Evolutionary conservation across 2,329 filamentous ascomycete species (phyloP), one percentile per base, ranked within the genome.

Genomic region (Fusarium veterinarium): DNA sequence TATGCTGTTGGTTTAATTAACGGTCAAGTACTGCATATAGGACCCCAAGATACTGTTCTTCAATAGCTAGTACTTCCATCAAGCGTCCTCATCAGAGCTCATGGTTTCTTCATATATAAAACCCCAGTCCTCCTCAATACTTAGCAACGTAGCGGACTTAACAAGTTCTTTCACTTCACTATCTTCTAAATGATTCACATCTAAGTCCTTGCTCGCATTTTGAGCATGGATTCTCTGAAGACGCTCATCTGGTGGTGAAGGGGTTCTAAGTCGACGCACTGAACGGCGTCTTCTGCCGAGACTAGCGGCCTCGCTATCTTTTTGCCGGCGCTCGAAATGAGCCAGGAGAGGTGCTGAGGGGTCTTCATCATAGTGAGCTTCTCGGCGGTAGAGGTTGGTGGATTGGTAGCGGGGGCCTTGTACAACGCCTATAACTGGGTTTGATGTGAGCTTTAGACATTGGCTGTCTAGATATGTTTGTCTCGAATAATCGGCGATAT

Each of bases 321-420:
- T 86, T 75, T 90, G 89, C 9, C 78, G 65, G 5, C 76, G 78
- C 60, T 87, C 84, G 35, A 82, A 83, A 10, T 77, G 72, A 5
- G 84, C 83, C 11, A 88, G 73, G 9, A 91, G 80, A 5, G 86
- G 87, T 48, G 77, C 78, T 3, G 60, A 63, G 0, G 82, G 80
- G 45, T 89, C 83, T 5, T 79, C 77, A 23, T 86, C 75, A 6
- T 83, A 71, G 71, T 91, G 89, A 2, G 84, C 84, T 10, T 89
- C 86, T 9, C 66, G 74, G 8, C 85, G 80, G 74, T 84, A 90
- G 5, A 89, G 78, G 3, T 81, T 80, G 1, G 86, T 84, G 4
- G 79, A 71, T 2, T 80, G 67, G 73, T 91, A 91, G 6, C 80
- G 79, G 0, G 86, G 84, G 3, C 89, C 90, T 74, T 91, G 86